Conservation (phyloP, 2,329 filamentous ascomycete genomes). For the Venturia carpophila region DNA sequence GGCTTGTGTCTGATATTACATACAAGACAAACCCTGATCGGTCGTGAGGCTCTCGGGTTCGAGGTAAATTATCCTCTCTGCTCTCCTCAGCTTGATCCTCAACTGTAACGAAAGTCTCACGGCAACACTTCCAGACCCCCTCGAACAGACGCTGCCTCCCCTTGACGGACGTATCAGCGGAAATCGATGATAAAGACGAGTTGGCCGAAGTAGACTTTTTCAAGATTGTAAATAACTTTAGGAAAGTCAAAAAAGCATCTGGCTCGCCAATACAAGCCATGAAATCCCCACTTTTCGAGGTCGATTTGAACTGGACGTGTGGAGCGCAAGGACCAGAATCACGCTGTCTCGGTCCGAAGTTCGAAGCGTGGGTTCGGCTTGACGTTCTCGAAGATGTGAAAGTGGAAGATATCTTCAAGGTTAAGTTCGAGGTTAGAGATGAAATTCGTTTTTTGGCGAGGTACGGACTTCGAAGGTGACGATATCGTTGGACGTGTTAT, state of each 20-base stretch:
- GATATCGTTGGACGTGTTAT: no score
- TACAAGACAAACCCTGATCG: no score
- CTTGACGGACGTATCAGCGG: not conserved
- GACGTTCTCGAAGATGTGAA: conserved; percentile 16
- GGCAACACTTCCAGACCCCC: no score
- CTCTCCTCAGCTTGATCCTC: no score
- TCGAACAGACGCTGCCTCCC: not conserved
- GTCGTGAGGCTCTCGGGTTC: no score
- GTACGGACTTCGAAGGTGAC: no score
- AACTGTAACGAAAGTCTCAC: no score
- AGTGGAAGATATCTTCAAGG: conserved; percentile 12
- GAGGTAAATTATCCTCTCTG: no score
- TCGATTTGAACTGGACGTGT: conserved; percentile 14
- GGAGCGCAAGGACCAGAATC: conserved; percentile 11
- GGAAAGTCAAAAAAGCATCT: not conserved
- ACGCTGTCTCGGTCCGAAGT: not conserved
- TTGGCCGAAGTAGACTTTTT: not conserved
- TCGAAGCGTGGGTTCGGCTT: conserved; percentile 15
- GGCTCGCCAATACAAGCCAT: not conserved
- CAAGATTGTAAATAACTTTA: not conserved
- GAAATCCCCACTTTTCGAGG: conserved; percentile 9
- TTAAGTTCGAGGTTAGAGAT: not conserved
- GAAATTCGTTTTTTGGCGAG: not conserved
- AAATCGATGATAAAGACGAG: not conserved
- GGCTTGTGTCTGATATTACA: no score